Evolutionary conservation across 2,329 filamentous ascomycete species (phyloP).

Genomic region (Penicillium sp.): DNA sequence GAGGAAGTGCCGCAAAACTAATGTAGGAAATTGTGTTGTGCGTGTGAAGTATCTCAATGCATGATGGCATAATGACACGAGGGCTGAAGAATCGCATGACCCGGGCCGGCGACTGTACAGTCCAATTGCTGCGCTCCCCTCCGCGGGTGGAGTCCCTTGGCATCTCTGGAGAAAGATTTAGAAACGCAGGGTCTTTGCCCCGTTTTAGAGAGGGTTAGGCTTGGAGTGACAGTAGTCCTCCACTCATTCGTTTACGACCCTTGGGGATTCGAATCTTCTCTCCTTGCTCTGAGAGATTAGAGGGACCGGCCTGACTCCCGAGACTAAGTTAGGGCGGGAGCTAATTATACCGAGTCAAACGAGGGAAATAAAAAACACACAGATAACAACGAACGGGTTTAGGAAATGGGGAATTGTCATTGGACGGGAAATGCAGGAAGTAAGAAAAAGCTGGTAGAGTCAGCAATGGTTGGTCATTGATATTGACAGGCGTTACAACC

Average conservation of each 20-base stretch:
- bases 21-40: neutral
- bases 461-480: neutral
- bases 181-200: slow-evolving; percentile 12
- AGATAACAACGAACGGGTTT: neutral
- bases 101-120: slow-evolving; percentile 11
- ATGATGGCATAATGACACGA: slow-evolving; percentile 13
- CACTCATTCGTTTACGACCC: too few species aligned
- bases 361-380: neutral
- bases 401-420: neutral
- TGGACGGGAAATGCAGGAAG: slow-evolving; percentile 5
- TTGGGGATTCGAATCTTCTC: neutral
- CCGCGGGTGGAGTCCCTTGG: slow-evolving; percentile 6
- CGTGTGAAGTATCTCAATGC: neutral
- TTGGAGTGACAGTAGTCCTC: neutral
- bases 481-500: neutral
- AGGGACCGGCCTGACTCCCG: slow-evolving; percentile 1
- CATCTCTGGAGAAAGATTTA: slow-evolving; percentile 6
- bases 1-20: neutral
- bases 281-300: neutral
- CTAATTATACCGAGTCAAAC: slow-evolving; percentile 16
- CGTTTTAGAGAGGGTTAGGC: neutral
- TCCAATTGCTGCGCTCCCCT: slow-evolving; percentile 11
- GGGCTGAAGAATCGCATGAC: slow-evolving; percentile 10
- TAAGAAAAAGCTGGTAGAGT: neutral
- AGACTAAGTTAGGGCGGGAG: slow-evolving; percentile 15